Evolutionary conservation across 371 early-diverging fungal genomes (phyloP).

Genomic region (Lichtheimia hyalospora): DNA sequence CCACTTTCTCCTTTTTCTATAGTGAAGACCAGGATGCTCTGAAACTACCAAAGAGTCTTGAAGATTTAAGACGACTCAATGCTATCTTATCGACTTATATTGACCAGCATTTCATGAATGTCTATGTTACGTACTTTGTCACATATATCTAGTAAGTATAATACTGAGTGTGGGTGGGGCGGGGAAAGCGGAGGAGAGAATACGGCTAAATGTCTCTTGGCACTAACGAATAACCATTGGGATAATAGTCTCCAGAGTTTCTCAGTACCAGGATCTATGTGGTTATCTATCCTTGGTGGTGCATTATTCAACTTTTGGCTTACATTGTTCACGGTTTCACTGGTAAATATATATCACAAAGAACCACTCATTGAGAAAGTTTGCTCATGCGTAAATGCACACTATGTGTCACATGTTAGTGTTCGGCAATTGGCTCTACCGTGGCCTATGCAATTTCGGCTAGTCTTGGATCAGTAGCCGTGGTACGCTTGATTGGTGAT

Average conservation of each 20-base stretch:
- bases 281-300: constrained; percentile 66
- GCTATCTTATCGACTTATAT: constrained; percentile 58
- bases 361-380: neutral
- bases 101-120: constrained; percentile 55
- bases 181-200: neutral
- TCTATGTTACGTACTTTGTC: constrained; percentile 51
- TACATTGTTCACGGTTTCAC: constrained; percentile 54
- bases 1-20: constrained; percentile 5
- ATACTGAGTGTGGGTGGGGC: neutral
- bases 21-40: constrained; percentile 56
- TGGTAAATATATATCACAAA: constrained; percentile 3
- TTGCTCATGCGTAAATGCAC: neutral
- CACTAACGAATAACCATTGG: neutral
- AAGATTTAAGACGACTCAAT: constrained; percentile 55
- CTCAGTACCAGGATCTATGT: constrained; percentile 70
- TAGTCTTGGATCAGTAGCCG: constrained; percentile 53
- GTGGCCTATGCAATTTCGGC: constrained; percentile 60
- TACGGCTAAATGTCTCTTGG: neutral
- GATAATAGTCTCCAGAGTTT: constrained; percentile 60
- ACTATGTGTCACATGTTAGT: constrained; percentile 23
- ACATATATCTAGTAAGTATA: constrained; percentile 63
- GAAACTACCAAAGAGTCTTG: constrained; percentile 57
- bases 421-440: constrained; percentile 62
- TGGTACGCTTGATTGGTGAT: constrained; percentile 53
- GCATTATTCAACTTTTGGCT: constrained; percentile 62